Base-by-base conservation (phyloP, 2,329 filamentous ascomycete species). In the Curvularia verruculosa region DNA sequence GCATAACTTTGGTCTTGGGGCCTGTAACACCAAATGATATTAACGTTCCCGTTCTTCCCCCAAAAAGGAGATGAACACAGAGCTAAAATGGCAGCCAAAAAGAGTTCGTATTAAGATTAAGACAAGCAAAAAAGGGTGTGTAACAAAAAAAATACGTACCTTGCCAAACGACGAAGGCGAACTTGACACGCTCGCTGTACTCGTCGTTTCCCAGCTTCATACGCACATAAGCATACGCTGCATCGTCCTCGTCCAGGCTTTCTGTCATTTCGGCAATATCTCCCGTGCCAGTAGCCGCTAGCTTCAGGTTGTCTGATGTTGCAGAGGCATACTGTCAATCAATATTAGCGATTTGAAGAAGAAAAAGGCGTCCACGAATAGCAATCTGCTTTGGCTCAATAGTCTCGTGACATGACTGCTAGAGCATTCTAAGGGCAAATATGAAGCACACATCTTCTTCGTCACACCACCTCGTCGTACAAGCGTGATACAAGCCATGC, bases 201-300 rank as follows among this genome's bases (percentile, higher is more conserved):
- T 84, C 84, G 74, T 90, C 87, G 78, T 89, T 90, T 71, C 87
- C 87, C 74, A 90, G 86, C 79, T 89, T 86, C 69, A 74, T 67
- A 24, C 72, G 55, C 40, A 75, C 67, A 77, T 89, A 89, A 53
- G 81, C 87, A 78, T 89, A 89, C 74, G 87, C 85, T 53, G 87
- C 87, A 75, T 87, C 81, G 34, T 71, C 69, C 68, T 86, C 81
- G 72, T 87, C 85, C 10, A 90, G 79, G 60, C 79, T 76, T 29
- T 68, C 68, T n/a, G 80, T 78, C 59, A 89, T 80, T 77, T 89
- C 87, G 8, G 75, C 57, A 12, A 89, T 78, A 12, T 86, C 87
- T 49, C 87, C 87, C 2, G 75, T 81, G 52, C 87, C 88, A 26
- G 85, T 88, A 56, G 76, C 76, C 47, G 80, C 79, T 41, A 90